Conservation (phyloP, 495 filamentous ascomycete genomes). For the Trichoderma asperelloides region DNA sequence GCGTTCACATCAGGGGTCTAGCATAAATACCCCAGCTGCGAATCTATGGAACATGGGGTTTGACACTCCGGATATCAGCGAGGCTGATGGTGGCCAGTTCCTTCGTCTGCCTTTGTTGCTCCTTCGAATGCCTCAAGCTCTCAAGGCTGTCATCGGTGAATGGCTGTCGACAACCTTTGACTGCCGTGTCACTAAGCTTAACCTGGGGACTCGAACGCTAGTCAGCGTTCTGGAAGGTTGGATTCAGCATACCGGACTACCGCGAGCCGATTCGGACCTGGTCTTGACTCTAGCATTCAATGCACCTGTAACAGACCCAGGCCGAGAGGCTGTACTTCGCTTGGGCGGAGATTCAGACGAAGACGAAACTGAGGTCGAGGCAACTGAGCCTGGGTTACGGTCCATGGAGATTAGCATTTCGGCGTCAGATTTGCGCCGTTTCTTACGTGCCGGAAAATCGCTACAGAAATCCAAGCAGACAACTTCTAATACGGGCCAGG, state of each 20-base stretch:
- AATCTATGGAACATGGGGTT: slow-evolving; percentile 5
- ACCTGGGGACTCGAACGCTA: slow-evolving; percentile 34
- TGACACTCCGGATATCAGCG: background rate
- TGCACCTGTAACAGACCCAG: slow-evolving; percentile 16
- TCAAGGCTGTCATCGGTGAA: slow-evolving; percentile 31
- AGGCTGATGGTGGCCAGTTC: slow-evolving; percentile 17
- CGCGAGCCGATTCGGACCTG: slow-evolving; percentile 19
- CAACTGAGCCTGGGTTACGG: slow-evolving; percentile 24
- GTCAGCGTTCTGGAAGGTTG: slow-evolving; percentile 31
- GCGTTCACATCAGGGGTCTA: background rate
- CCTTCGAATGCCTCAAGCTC: slow-evolving; percentile 34
- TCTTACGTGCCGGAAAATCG: slow-evolving; percentile 17
- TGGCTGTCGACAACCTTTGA: slow-evolving; percentile 39
- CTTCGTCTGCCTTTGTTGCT: slow-evolving; percentile 33
- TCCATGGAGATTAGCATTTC: slow-evolving; percentile 36
- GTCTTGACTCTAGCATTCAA: slow-evolving; percentile 35
- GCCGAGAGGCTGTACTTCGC: background rate
- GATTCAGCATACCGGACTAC: slow-evolving; percentile 22
- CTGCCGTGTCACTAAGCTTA: slow-evolving; percentile 35
- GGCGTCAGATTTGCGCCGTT: slow-evolving; percentile 23
- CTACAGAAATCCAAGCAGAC: slow-evolving; percentile 4
- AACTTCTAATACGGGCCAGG: background rate
- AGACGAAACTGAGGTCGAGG: background rate
- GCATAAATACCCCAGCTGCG: background rate
- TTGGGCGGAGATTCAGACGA: background rate